Conservation (phyloP, 1,284 basidiomycete species). For the Microbotryomycetes sp. region DNA sequence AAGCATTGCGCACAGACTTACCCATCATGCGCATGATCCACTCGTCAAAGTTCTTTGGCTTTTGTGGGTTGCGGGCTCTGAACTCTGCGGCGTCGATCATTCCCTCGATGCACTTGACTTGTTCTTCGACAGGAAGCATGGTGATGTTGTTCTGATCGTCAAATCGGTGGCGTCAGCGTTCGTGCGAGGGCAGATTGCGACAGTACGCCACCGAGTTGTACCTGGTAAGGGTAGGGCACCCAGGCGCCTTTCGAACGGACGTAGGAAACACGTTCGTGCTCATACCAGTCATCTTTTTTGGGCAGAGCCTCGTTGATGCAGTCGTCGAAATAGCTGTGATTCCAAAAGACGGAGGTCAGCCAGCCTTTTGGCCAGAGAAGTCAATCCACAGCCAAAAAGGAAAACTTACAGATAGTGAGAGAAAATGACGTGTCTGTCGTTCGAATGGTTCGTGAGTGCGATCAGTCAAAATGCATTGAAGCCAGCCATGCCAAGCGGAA, state of each 20-base stretch:
- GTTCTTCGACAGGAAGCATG: constrained; percentile 46
- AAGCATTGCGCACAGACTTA: constrained; percentile 1
- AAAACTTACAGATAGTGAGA: constrained; percentile 45
- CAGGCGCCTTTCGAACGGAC: constrained; percentile 46
- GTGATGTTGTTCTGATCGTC: constrained; percentile 48
- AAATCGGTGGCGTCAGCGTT: not conserved
- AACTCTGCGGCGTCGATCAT: constrained; percentile 44
- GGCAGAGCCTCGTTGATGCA: constrained; percentile 47
- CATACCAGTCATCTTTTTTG: constrained; percentile 46
- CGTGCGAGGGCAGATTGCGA: not conserved
- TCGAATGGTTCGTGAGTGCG: not conserved
- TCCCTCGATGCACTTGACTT: constrained; percentile 48
- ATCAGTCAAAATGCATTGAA: not conserved
- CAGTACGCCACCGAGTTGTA: too few relatives aligned
- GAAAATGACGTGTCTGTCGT: constrained; percentile 49
- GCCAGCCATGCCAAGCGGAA: not conserved
- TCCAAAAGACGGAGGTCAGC: not conserved
- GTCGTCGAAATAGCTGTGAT: constrained; percentile 47
- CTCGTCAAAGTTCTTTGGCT: constrained; percentile 45
- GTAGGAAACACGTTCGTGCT: constrained; percentile 50
- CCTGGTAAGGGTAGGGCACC: constrained; percentile 46
- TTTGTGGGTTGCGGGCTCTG: constrained; percentile 39
- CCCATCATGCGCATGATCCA: constrained; percentile 51
- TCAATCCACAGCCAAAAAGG: not conserved
- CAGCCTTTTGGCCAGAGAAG: not conserved